Evolutionary conservation across 768 basidiomycete genomes (phyloP).

Genomic region (Amanita fuliginea): DNA sequence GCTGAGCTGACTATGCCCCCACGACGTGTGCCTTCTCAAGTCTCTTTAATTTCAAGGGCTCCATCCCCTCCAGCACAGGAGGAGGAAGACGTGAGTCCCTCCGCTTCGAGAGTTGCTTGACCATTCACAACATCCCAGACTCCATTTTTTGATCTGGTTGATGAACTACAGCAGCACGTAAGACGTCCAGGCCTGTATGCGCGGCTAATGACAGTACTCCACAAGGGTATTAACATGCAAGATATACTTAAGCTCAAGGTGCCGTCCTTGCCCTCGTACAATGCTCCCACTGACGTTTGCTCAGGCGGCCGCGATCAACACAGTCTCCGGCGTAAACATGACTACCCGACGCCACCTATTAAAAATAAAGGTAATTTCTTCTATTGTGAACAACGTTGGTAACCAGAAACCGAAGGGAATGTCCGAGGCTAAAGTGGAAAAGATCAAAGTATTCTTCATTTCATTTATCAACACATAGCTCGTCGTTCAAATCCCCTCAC

Average conservation of each 20-base stretch:
- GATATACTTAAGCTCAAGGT: slow-evolving; percentile 93
- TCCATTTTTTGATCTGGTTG: slow-evolving; percentile 67
- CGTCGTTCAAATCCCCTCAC: neutral
- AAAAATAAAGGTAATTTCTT: slow-evolving; percentile 72
- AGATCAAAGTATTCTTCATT: slow-evolving; percentile 59
- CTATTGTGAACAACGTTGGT: slow-evolving; percentile 5
- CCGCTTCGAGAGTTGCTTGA: neutral
- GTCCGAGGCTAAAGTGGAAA: slow-evolving; percentile 96
- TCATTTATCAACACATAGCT: neutral
- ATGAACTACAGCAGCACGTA: slow-evolving; percentile 78
- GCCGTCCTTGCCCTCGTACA: slow-evolving; percentile 6
- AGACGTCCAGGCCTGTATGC: slow-evolving; percentile 14
- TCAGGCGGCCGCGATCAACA: slow-evolving; percentile 73
- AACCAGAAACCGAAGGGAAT: slow-evolving; percentile 49
- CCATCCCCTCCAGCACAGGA: slow-evolving; percentile 28
- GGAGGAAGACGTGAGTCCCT: slow-evolving; percentile 28
- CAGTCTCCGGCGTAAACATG: slow-evolving; percentile 82
- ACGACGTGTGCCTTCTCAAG: slow-evolving; percentile 39
- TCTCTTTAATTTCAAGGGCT: slow-evolving; percentile 37
- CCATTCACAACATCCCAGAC: slow-evolving; percentile 20
- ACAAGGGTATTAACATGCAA: slow-evolving; percentile 88
- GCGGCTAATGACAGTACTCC: slow-evolving; percentile 4
- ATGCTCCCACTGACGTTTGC: slow-evolving; percentile 7
- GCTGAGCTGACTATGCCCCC: slow-evolving; percentile 27
- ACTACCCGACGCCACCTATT: slow-evolving; percentile 81